A percentile compares a stretch with the other conserved stretches of the same genome.
Conservation (phyloP, 1,139 yeast species). For the Magnusiomyces paraingens region DNA sequence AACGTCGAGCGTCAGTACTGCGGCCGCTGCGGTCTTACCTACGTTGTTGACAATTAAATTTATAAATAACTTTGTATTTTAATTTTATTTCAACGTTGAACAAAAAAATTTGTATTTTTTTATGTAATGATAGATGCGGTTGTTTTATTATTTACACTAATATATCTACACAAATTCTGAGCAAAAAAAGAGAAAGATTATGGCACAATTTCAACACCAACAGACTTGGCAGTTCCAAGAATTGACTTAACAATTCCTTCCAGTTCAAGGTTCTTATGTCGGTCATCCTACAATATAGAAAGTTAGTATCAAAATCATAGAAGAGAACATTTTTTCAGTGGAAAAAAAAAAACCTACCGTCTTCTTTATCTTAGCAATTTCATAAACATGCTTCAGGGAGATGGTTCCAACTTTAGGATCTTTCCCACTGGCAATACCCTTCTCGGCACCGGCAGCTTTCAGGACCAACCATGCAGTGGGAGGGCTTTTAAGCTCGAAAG, state of each 20-base stretch:
- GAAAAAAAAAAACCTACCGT: conserved; percentile 32
- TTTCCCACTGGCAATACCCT: conserved; percentile 63
- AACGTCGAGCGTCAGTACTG: conserved; percentile 99
- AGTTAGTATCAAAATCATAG: neutral
- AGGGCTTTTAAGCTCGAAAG: conserved; percentile 85
- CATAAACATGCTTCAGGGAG: conserved; percentile 84
- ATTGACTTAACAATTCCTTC: conserved; percentile 76
- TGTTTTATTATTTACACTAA: neutral
- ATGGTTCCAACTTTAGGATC: conserved; percentile 61
- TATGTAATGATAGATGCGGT: neutral
- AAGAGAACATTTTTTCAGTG: neutral
- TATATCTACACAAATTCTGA: neutral
- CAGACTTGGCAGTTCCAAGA: conserved; percentile 77
- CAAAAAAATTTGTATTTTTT: neutral
- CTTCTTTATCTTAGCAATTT: conserved; percentile 89
- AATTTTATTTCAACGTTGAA: neutral
- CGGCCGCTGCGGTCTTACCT: conserved; percentile 98
- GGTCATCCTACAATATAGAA: conserved; percentile 43
- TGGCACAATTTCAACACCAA: conserved; percentile 78
- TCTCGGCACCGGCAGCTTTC: conserved; percentile 76
- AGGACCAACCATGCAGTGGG: conserved; percentile 82
- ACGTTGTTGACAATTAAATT: neutral
- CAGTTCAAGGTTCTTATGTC: conserved; percentile 65
- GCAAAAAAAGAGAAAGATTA: conserved; percentile 28
- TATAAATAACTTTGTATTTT: conserved; percentile 1